phyloP scores from a whole-genome alignment of 495 filamentous ascomycete genomes.

The Talaromyces wortmannii region DNA sequence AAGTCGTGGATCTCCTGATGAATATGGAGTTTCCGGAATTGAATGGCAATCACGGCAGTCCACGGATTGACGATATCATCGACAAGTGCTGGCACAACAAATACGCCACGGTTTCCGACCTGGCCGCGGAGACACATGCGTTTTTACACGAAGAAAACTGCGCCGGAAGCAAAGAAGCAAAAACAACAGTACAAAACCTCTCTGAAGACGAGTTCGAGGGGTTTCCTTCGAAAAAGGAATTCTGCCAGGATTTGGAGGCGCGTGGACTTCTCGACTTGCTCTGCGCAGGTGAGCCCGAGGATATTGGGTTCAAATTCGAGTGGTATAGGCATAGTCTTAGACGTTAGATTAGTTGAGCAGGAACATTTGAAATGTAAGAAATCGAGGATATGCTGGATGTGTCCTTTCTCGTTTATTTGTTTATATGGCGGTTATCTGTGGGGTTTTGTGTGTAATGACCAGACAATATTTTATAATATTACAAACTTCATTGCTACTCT shows the following conservation, averaged over 20 bases:
- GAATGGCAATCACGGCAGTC: slow-evolving; percentile 12
- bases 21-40: slow-evolving; percentile 23
- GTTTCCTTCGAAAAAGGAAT: slow-evolving; percentile 13
- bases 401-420: too few species aligned
- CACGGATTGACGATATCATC: slow-evolving; percentile 28
- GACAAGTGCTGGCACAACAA: slow-evolving; percentile 30
- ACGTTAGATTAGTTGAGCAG: too few species aligned
- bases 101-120: slow-evolving; percentile 20
- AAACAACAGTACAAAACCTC: too few species aligned
- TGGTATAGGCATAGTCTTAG: slow-evolving; percentile 13
- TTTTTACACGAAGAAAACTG: slow-evolving; percentile 2
- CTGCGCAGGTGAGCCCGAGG: slow-evolving; percentile 18
- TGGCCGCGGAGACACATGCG: slow-evolving; percentile 17
- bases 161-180: neutral
- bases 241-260: slow-evolving; percentile 20
- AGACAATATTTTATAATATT: too few species aligned
- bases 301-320: slow-evolving; percentile 18
- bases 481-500: too few species aligned
- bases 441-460: too few species aligned
- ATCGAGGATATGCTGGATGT: too few species aligned
- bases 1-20: slow-evolving; percentile 12
- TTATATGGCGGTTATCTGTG: too few species aligned
- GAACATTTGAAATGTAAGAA: too few species aligned
- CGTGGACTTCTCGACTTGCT: slow-evolving; percentile 22
- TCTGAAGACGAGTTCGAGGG: slow-evolving; percentile 6